Base-by-base conservation (phyloP, 176 grass and related monocot species). In the Tillandsia leiboldiana region DNA sequence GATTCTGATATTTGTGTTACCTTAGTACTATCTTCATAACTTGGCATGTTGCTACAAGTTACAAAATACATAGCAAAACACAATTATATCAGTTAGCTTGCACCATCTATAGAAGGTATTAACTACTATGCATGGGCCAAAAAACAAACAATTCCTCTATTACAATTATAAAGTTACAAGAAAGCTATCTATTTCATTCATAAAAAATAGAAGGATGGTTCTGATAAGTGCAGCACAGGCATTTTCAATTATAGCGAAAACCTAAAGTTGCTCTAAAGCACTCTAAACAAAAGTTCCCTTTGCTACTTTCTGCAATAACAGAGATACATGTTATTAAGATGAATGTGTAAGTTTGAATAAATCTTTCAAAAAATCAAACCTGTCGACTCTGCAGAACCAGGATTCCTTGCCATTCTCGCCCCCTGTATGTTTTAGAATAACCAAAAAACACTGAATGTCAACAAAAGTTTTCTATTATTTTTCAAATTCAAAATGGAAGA, bases 311-410 rank as follows among this genome's bases (percentile, higher is more conserved):
- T 51, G 33, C 6, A 48, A 51, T 14, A 13, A 51, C 28, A 13
- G 24, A 57, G 26, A 76, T 65, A 62, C 62, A 51, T 49, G 26
- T 69, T 15, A 69, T 26, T 20, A 71, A 12, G 33, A 62, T 70
- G 26, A 17, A 59, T 12, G 48, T 54, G n/a, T 54, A 68, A 50
- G 53, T 51, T 51, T 17, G 42, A 80, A 68, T 56, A 72, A 64
- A 80, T 67, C 9, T 67, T 9, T 67, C n/a, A 47, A 51, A 87
- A 68, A 87, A 65, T 22, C 12, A 74, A 64, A 95, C 90, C 83
- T 84, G 90, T 89, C 20, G 83, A 74, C 72, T 83, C 75, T 77
- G 78, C 67, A 83, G 91, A 90, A 48, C 81, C 70, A 23, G 87
- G 87, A 80, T 51, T 90, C 75, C 81, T 87, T 68, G 70, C 84